A percentile compares a stretch with the other conserved stretches of the same genome.
These are phyloP conservation scores for Daldinia vernicosa DNA, from an alignment of 495 filamentous ascomycete species.

Conservation along the genomic window DNA sequence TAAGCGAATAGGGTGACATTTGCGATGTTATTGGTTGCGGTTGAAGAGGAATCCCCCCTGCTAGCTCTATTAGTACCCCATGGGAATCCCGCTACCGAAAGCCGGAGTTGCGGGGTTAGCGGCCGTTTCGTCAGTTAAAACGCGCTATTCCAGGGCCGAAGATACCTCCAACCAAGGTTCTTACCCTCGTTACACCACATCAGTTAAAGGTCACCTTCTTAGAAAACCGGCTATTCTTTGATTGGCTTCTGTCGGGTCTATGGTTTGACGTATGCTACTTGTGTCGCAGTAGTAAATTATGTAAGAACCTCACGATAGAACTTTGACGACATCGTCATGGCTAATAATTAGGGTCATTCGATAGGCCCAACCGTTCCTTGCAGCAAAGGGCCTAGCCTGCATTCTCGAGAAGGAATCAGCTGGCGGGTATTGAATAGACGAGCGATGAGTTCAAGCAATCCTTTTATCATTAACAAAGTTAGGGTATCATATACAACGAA, in stretches of 20 bases:
- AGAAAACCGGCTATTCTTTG: conserved; percentile 5
- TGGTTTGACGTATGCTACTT: background rate
- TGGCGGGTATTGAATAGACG: background rate
- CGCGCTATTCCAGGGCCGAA: background rate
- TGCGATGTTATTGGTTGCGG: conserved; percentile 20
- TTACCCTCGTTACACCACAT: conserved; percentile 10
- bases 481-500: conserved; percentile 35
- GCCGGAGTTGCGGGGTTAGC: conserved; percentile 33
- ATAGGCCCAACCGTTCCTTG: background rate
- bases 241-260: conserved; percentile 4
- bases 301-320: background rate
- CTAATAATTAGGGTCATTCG: background rate
- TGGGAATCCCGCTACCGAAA: conserved; percentile 7
- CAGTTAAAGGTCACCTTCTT: conserved; percentile 1
- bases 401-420: background rate
- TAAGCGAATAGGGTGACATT: conserved; percentile 2
- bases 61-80: conserved; percentile 25
- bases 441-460: background rate
- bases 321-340: background rate
- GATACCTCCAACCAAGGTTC: conserved; percentile 17
- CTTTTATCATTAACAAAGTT: conserved; percentile 1
- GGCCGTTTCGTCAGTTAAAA: conserved; percentile 15
- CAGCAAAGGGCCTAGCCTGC: background rate
- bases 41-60: conserved; percentile 32
- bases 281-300: background rate